Percentiles rank a stretch among this genome's conserved stretches.
phyloP scores from a whole-genome alignment of 2,329 filamentous ascomycete species.

The Ophiostoma montium region DNA sequence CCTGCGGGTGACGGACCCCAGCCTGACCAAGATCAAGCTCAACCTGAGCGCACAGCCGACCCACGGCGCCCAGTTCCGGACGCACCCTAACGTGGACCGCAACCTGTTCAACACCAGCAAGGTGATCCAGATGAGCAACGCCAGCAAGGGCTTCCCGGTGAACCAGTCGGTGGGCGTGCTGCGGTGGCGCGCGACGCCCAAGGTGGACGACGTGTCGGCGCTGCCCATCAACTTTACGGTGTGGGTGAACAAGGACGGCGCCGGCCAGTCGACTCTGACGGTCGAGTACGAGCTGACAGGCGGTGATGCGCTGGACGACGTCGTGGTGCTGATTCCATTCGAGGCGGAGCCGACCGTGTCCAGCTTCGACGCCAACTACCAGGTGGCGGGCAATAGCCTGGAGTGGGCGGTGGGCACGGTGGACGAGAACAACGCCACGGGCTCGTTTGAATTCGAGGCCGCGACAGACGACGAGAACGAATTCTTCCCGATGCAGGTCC shows the following conservation, averaged over 20 bases:
- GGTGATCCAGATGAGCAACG: conserved; percentile 80
- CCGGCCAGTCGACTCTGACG: conserved; percentile 74
- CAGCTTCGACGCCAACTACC: conserved; percentile 88
- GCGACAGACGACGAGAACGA: conserved; percentile 77
- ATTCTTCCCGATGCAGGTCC: conserved; percentile 94
- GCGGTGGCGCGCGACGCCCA: conserved; percentile 78
- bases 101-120: conserved; percentile 70
- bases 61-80: conserved; percentile 80
- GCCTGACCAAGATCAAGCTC: conserved; percentile 84
- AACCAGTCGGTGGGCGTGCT: conserved; percentile 90
- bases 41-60: conserved; percentile 61
- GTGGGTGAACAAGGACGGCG: conserved; percentile 83
- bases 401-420: conserved; percentile 89
- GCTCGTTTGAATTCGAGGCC: conserved; percentile 91
- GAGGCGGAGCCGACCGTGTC: conserved; percentile 74
- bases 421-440: conserved; percentile 66
- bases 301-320: conserved; percentile 64
- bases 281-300: conserved; percentile 91
- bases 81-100: conserved; percentile 93
- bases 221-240: conserved; percentile 93
- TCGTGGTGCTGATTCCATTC: conserved; percentile 80
- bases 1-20: conserved; percentile 75
- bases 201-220: conserved; percentile 63
- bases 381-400: conserved; percentile 80
- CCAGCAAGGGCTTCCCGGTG: conserved; percentile 75